phyloP scores from a whole-genome alignment of 352 stramenopile genomes.

The Pythium myriotylum region DNA sequence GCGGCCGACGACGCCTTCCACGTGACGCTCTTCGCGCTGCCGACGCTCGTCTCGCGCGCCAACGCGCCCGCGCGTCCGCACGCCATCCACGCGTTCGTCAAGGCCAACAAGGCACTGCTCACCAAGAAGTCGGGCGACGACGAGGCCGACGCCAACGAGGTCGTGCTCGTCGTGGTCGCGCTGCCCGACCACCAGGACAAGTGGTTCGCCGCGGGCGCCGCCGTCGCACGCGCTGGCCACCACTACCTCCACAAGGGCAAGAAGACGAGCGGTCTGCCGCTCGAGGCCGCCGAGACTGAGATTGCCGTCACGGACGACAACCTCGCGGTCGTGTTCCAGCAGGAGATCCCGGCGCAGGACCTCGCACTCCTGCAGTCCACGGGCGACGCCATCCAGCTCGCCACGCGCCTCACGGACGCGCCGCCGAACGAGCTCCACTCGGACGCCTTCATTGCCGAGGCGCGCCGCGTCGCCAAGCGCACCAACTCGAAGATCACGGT shows the following conservation, averaged over 20 bases:
- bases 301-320: constrained; percentile 39
- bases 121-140: constrained; percentile 20
- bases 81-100: constrained; percentile 68
- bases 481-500: constrained; percentile 70
- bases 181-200: constrained; percentile 54
- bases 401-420: constrained; percentile 87
- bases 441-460: constrained; percentile 86
- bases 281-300: constrained; percentile 21
- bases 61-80: constrained; percentile 78
- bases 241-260: constrained; percentile 61
- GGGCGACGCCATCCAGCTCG: constrained; percentile 84
- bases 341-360: constrained; percentile 33
- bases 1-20: constrained; percentile 31
- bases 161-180: constrained; percentile 58
- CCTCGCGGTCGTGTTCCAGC: constrained; percentile 57
- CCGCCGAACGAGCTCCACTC: constrained; percentile 92
- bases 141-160: constrained; percentile 29
- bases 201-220: constrained; percentile 58
- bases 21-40: constrained; percentile 61
- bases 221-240: constrained; percentile 51
- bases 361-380: constrained; percentile 55
- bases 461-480: constrained; percentile 53
- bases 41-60: constrained; percentile 62
- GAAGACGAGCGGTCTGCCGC: constrained; percentile 37
- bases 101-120: constrained; percentile 44